Evolutionary conservation across 2,329 filamentous ascomycete genomes (phyloP).

Genomic region (Claviceps sp.): DNA sequence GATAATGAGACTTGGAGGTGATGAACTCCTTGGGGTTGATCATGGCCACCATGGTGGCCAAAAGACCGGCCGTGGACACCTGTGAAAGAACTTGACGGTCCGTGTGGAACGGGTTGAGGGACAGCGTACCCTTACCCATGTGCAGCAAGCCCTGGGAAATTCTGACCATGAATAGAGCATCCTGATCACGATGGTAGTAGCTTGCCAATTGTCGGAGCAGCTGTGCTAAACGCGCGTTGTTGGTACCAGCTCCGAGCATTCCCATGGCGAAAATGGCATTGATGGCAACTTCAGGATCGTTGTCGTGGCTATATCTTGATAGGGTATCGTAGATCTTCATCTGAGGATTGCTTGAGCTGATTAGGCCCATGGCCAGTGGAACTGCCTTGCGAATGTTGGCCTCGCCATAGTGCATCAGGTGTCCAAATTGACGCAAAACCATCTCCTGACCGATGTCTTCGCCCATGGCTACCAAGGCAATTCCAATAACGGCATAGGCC

Average conservation of each 20-base stretch:
- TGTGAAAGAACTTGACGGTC: constrained; percentile 90
- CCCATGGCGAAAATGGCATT: constrained; percentile 99
- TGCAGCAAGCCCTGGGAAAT: constrained; percentile 95
- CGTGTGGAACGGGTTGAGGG: constrained; percentile 97
- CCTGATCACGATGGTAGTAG: constrained; percentile 95
- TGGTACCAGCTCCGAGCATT: constrained; percentile 88
- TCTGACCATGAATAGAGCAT: constrained; percentile 96
- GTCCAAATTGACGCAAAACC: constrained; percentile 93
- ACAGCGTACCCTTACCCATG: constrained; percentile 97
- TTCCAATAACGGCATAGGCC: constrained; percentile 87
- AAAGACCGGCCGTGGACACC: constrained; percentile 76
- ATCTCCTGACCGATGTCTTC: constrained; percentile 98
- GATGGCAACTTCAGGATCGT: constrained; percentile 93
- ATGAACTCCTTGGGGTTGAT: constrained; percentile 87
- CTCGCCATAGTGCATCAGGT: constrained; percentile 98
- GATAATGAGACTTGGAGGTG: constrained; percentile 61
- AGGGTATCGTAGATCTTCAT: constrained; percentile 99
- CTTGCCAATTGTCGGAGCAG: constrained; percentile 86
- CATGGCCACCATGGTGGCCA: constrained; percentile 83
- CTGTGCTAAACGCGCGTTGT: constrained; percentile 93
- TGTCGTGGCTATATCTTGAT: constrained; percentile 95
- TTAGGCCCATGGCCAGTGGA: constrained; percentile 87
- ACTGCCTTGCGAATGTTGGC: constrained; percentile 94
- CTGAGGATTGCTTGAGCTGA: constrained; percentile 95
- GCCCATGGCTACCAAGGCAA: constrained; percentile 92